A percentile compares a stretch with the other conserved stretches of the same genome.
phyloP scores from a whole-genome alignment of 208 protist species.

The Acanthamoeba culbertsoni region DNA sequence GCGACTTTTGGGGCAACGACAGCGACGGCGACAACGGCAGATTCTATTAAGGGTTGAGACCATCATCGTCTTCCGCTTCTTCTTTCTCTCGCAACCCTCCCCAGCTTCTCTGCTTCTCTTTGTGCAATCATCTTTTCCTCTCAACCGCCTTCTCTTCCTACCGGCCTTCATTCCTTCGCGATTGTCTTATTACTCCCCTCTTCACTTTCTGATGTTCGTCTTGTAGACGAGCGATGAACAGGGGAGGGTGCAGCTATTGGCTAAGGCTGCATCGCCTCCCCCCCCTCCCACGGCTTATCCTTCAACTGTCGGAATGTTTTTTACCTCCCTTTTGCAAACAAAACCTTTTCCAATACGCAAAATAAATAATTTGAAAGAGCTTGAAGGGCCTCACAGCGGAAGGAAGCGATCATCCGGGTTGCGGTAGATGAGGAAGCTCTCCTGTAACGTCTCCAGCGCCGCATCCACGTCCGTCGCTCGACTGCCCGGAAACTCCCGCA shows the following conservation, averaged over 20 bases:
- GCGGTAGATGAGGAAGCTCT: not conserved
- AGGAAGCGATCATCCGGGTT: not conserved
- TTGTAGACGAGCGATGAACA: too few species aligned
- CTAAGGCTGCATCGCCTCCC: too few species aligned
- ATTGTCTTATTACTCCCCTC: not conserved
- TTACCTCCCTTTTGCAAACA: too few species aligned
- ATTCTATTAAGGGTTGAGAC: not conserved
- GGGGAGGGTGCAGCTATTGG: too few species aligned
- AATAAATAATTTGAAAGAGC: too few species aligned
- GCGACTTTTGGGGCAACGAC: not conserved
- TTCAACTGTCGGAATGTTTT: too few species aligned
- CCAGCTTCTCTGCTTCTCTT: not conserved
- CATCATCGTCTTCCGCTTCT: too few species aligned
- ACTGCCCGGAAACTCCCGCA: not conserved
- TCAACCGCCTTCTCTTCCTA: not conserved
- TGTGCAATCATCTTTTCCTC: too few species aligned
- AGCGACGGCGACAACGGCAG: slow-evolving; percentile 22
- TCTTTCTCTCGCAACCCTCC: not conserved
- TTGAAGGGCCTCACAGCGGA: not conserved
- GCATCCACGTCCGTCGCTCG: not conserved
- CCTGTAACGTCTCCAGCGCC: not conserved
- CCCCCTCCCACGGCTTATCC: too few species aligned
- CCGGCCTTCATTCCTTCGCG: not conserved
- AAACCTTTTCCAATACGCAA: too few species aligned
- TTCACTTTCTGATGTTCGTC: too few species aligned